Evolutionary conservation across 1,284 basidiomycete genomes (phyloP).

Genomic region (Sporisorium graminicola): DNA sequence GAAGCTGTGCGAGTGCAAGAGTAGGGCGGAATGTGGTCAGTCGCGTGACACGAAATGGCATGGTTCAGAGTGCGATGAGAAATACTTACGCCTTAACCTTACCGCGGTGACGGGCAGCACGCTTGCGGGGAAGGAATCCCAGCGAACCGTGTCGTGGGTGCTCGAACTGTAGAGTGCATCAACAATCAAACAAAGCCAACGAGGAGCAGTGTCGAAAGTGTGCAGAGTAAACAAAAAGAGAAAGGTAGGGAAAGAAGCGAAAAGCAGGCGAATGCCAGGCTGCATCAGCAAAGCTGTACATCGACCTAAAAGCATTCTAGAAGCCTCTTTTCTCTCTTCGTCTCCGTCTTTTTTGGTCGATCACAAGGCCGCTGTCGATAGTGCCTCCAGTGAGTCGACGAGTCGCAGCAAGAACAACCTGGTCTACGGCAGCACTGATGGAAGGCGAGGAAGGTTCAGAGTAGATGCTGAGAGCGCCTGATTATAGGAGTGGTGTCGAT

Average conservation of each 20-base stretch:
- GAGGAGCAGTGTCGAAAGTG: conserved; percentile 18
- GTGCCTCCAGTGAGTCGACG: not conserved
- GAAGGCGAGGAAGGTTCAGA: not conserved
- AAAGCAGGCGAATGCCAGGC: conserved; percentile 56
- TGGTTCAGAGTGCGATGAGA: not conserved
- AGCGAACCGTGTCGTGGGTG: conserved; percentile 69
- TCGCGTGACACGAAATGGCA: not conserved
- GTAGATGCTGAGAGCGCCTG: not conserved
- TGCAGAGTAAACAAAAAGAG: conserved; percentile 3
- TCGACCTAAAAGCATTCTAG: conserved; percentile 55
- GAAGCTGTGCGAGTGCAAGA: conserved; percentile 34
- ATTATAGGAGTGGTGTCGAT: not conserved
- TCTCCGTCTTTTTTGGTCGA: conserved; percentile 22
- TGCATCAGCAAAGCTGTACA: conserved; percentile 61
- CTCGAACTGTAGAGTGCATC: conserved; percentile 61
- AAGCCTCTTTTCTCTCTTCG: conserved; percentile 35
- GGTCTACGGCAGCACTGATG: not conserved
- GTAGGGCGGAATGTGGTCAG: not conserved
- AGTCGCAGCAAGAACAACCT: not conserved
- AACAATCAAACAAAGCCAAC: conserved; percentile 14
- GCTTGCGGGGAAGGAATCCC: conserved; percentile 70
- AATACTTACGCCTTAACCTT: conserved; percentile 65
- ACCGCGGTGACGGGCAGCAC: conserved; percentile 69
- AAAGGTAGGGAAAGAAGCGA: conserved; percentile 40
- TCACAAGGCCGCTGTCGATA: not conserved